Evolutionary conservation across 768 basidiomycete genomes (phyloP).

Genomic region (Cystobasidium ongulense): DNA sequence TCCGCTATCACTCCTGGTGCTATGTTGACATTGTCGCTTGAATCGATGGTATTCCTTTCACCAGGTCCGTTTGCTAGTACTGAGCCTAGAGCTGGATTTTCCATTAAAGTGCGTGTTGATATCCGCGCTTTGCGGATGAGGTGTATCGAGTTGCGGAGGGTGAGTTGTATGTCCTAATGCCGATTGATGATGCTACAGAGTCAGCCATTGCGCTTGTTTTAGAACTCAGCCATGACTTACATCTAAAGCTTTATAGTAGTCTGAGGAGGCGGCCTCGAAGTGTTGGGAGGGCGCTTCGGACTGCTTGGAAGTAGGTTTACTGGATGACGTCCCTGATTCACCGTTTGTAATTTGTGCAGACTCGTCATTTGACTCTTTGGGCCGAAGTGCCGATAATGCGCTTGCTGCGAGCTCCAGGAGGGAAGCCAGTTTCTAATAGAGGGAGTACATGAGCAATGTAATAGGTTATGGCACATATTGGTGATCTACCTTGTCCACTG

Average conservation of each 20-base stretch:
- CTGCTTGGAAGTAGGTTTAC: neutral
- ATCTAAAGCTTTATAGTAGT: slow-evolving; percentile 24
- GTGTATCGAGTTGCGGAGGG: slow-evolving; percentile 22
- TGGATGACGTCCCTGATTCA: neutral
- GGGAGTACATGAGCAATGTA: neutral
- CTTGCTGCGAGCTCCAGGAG: slow-evolving; percentile 22
- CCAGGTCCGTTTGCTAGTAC: neutral
- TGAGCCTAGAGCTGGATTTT: slow-evolving; percentile 13
- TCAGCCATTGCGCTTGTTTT: neutral
- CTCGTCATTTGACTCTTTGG: neutral
- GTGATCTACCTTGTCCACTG: slow-evolving; percentile 16
- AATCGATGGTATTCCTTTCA: neutral
- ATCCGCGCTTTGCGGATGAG: slow-evolving; percentile 4
- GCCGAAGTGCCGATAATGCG: slow-evolving; percentile 20
- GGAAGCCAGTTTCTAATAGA: slow-evolving; percentile 16
- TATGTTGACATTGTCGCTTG: neutral
- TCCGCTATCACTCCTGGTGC: neutral
- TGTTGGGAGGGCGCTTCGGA: neutral
- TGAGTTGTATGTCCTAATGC: slow-evolving; percentile 20
- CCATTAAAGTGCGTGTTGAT: neutral
- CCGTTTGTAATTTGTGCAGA: neutral
- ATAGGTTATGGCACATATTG: neutral
- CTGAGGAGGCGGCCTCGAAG: neutral
- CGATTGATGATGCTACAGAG: neutral
- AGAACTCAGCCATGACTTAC: neutral